phyloP scores from a whole-genome alignment of 2,329 filamentous ascomycete species.

The Curvularia eragrostidis region DNA sequence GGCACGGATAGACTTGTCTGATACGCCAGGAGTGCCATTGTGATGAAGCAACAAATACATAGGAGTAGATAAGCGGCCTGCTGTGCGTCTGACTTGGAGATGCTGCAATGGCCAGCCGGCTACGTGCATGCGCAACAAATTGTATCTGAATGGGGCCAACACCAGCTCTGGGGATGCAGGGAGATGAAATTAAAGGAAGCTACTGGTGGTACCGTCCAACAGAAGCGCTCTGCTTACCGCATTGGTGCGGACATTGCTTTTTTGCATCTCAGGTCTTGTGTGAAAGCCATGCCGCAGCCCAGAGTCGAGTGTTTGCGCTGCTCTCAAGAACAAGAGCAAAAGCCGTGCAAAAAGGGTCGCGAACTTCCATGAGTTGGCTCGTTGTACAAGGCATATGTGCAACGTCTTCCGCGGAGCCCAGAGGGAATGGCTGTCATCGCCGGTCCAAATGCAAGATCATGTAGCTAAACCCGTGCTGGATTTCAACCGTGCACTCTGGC shows the following conservation, averaged over 20 bases:
- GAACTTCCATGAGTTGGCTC: not conserved
- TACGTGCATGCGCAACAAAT: not conserved
- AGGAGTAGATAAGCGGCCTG: not conserved
- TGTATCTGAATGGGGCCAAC: not conserved
- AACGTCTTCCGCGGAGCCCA: not conserved
- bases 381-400: not conserved
- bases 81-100: not conserved
- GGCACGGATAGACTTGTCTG: no score
- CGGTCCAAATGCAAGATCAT: conserved; percentile 18
- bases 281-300: not conserved
- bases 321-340: not conserved
- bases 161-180: not conserved
- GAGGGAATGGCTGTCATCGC: not conserved
- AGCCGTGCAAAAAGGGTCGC: not conserved
- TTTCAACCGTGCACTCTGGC: not conserved
- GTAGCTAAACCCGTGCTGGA: conserved; percentile 10
- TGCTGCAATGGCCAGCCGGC: not conserved
- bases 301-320: not conserved
- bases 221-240: conserved; percentile 11
- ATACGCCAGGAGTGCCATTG: no score
- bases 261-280: not conserved
- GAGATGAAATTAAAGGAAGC: not conserved
- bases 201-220: not conserved
- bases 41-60: no score
- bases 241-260: conserved; percentile 1